Evolutionary conservation across 2,329 filamentous ascomycete genomes (phyloP).

Genomic region (Didymella exigua): DNA sequence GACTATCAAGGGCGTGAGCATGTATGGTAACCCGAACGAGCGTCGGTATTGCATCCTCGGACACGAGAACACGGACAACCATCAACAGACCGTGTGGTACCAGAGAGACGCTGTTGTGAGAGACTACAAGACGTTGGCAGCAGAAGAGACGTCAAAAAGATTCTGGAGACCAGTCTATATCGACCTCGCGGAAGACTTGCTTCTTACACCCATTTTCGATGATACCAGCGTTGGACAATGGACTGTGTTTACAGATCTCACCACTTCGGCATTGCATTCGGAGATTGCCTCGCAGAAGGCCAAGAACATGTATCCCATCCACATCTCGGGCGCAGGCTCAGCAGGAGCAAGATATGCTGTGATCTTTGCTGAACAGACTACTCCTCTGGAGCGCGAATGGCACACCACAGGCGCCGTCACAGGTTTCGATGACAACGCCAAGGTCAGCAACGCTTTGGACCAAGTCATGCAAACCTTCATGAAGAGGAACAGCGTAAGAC

Average conservation of each 20-base stretch:
- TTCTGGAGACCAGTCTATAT: slow-evolving; percentile 30
- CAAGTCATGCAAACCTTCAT: slow-evolving; percentile 27
- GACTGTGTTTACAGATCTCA: slow-evolving; percentile 21
- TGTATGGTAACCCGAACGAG: slow-evolving; percentile 22
- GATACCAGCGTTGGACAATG: slow-evolving; percentile 31
- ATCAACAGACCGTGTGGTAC: slow-evolving; percentile 25
- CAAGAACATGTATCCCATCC: slow-evolving; percentile 21
- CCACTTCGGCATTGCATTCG: slow-evolving; percentile 13
- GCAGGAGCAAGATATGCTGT: slow-evolving; percentile 20
- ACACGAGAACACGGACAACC: slow-evolving; percentile 21
- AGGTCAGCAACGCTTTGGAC: slow-evolving; percentile 17
- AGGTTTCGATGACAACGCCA: slow-evolving; percentile 27
- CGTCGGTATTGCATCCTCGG: slow-evolving; percentile 30
- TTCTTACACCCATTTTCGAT: slow-evolving; percentile 26
- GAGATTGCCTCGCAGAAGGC: slow-evolving; percentile 19
- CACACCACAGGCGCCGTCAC: slow-evolving; percentile 21
- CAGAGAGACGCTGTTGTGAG: slow-evolving; percentile 6
- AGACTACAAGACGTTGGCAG: slow-evolving; percentile 16
- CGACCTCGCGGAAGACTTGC: slow-evolving; percentile 21
- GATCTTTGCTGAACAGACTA: slow-evolving; percentile 26
- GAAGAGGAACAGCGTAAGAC: slow-evolving; percentile 25
- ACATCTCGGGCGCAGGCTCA: slow-evolving; percentile 21
- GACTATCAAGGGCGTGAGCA: slow-evolving; percentile 22
- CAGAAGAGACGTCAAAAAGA: slow-evolving; percentile 24
- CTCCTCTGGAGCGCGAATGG: slow-evolving; percentile 26